A percentile compares a stretch with the other conserved stretches of the same genome.
These are phyloP conservation scores for Pseudonitzschia multiseries DNA, from an alignment of 108 stramenopile genomes.

Conservation along the genomic window DNA sequence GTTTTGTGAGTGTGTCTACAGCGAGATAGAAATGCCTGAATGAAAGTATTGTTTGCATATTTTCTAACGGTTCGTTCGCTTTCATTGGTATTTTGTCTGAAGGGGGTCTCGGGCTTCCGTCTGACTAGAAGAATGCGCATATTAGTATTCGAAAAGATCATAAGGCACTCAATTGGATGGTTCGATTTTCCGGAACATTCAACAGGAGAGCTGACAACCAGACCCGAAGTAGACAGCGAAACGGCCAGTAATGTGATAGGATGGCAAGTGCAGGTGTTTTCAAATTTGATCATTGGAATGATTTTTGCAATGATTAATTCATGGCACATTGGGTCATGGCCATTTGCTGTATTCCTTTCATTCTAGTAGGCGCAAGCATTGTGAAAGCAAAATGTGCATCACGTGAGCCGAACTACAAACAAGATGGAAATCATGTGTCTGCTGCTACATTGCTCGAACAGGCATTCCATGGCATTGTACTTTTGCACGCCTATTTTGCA, in stretches of 20 bases:
- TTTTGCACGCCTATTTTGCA: slow-evolving; percentile 9
- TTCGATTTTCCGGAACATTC: slow-evolving; percentile 8
- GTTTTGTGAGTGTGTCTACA: not conserved
- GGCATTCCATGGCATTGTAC: slow-evolving; percentile 7
- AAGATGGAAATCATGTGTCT: not conserved
- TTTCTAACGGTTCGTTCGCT: not conserved
- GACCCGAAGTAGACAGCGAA: slow-evolving; percentile 1
- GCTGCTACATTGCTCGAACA: slow-evolving; percentile 4
- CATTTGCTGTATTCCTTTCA: slow-evolving; percentile 64
- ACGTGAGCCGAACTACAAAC: not conserved
- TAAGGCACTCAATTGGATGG: slow-evolving; percentile 6
- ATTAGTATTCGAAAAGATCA: slow-evolving; percentile 1
- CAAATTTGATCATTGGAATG: slow-evolving; percentile 53
- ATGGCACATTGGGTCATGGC: slow-evolving; percentile 64
- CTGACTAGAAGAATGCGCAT: slow-evolving; percentile 5
- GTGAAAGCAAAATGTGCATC: slow-evolving; percentile 57
- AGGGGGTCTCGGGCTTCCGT: slow-evolving; percentile 4
- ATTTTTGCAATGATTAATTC: slow-evolving; percentile 46
- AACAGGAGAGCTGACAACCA: slow-evolving; percentile 6
- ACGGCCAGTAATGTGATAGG: slow-evolving; percentile 4
- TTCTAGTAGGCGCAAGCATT: slow-evolving; percentile 58
- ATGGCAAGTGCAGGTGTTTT: slow-evolving; percentile 20
- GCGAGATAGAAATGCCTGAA: not conserved
- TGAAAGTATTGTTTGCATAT: not conserved
- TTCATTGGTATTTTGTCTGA: not conserved